Conservation (phyloP, 1,284 basidiomycete species). For the Sporisorium iseilematis-ciliati region DNA sequence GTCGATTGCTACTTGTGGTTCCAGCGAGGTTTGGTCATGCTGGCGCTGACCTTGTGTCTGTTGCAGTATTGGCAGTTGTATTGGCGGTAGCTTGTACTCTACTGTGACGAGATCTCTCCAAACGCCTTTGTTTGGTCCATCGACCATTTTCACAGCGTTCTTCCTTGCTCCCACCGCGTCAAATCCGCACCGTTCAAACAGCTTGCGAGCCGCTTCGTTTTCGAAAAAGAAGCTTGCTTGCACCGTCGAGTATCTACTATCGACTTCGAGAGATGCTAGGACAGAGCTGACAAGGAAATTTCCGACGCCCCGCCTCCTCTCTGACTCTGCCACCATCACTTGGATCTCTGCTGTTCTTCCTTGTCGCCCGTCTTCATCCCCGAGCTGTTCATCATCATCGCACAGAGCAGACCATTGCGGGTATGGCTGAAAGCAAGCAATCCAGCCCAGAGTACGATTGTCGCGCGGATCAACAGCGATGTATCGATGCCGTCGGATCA, state of each 20-base stretch:
- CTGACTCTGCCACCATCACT: constrained; percentile 40
- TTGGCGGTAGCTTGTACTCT: constrained; percentile 20
- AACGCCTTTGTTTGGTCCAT: constrained; percentile 25
- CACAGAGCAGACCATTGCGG: constrained; percentile 13
- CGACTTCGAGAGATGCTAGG: constrained; percentile 16
- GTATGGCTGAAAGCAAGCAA: constrained; percentile 28
- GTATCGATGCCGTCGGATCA: constrained; percentile 42
- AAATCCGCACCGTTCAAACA: constrained; percentile 29
- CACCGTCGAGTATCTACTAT: constrained; percentile 24
- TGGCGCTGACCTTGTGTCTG: background rate
- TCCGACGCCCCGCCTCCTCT: constrained; percentile 27
- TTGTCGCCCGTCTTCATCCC: constrained; percentile 9
- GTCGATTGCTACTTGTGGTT: background rate
- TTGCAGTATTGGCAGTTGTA: constrained; percentile 2
- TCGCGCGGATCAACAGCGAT: constrained; percentile 40
- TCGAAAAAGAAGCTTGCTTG: constrained; percentile 42
- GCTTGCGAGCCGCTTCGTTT: constrained; percentile 16
- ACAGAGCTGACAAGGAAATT: constrained; percentile 26
- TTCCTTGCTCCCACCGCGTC: background rate
- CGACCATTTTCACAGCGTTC: constrained; percentile 32
- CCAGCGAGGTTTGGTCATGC: background rate
- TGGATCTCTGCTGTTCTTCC: constrained; percentile 28
- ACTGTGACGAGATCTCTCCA: constrained; percentile 40
- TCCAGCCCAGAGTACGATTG: constrained; percentile 45
- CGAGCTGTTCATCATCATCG: constrained; percentile 4